Evolutionary conservation across 768 basidiomycete species (phyloP).

Genomic region (Boletus fagicola): DNA sequence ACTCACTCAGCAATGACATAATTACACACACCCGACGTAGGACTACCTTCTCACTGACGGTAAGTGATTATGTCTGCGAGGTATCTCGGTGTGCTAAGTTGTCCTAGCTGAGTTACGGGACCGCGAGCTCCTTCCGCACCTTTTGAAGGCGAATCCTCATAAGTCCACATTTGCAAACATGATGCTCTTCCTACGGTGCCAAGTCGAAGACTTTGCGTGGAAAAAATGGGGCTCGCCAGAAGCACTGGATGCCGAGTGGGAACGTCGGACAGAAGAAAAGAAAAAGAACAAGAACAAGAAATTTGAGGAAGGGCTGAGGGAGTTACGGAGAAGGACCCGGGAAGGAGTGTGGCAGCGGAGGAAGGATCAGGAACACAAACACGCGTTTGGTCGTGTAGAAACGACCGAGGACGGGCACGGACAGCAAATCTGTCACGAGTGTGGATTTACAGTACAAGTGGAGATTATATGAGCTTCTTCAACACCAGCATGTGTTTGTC

Average conservation of each 20-base stretch:
- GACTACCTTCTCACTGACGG: slow-evolving; percentile 95
- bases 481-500: background rate
- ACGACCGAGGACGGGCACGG: slow-evolving; percentile 51
- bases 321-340: slow-evolving; percentile 79
- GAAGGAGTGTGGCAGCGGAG: slow-evolving; percentile 89
- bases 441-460: slow-evolving; percentile 89
- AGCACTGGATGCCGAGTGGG: slow-evolving; percentile 85
- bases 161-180: slow-evolving; percentile 96
- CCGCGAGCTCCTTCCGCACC: slow-evolving; percentile 86
- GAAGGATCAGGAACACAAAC: slow-evolving; percentile 85
- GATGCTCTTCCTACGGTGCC: slow-evolving; percentile 95
- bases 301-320: slow-evolving; percentile 86
- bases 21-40: slow-evolving; percentile 35
- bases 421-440: slow-evolving; percentile 79
- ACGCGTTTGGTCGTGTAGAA: slow-evolving; percentile 68
- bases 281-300: slow-evolving; percentile 91
- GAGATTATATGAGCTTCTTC: slow-evolving; percentile 62
- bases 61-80: slow-evolving; percentile 37
- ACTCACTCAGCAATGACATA: background rate
- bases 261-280: slow-evolving; percentile 74
- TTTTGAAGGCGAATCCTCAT: slow-evolving; percentile 93
- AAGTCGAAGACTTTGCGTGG: slow-evolving; percentile 96
- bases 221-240: slow-evolving; percentile 97
- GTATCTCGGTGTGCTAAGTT: background rate
- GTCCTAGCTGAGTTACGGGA: slow-evolving; percentile 86